These are phyloP conservation scores for Alternaria ventricosa DNA, from an alignment of 2,329 filamentous ascomycete genomes.

Conservation along the genomic window DNA sequence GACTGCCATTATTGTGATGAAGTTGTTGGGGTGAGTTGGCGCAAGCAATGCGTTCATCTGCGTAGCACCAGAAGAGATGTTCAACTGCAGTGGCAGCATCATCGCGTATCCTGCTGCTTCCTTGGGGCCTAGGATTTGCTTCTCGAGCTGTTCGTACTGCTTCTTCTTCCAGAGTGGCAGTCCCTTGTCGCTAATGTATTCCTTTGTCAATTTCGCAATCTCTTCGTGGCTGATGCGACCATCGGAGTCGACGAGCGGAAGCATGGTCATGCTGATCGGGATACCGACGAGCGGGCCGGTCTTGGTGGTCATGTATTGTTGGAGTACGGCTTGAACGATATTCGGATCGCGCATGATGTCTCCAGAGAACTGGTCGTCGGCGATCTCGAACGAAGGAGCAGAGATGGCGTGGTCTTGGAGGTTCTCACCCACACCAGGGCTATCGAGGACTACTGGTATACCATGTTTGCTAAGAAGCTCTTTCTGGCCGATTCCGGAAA, in stretches of 20 bases:
- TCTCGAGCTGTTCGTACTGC: neutral
- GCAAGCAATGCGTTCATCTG: neutral
- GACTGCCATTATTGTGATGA: neutral
- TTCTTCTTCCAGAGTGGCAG: neutral
- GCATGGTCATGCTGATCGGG: neutral
- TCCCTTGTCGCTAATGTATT: neutral
- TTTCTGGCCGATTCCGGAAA: neutral
- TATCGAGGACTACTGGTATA: neutral
- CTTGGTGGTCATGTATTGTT: neutral
- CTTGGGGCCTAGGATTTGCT: neutral
- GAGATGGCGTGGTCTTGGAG: neutral
- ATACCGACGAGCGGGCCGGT: neutral
- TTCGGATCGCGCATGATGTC: neutral
- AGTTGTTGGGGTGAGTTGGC: neutral
- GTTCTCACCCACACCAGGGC: neutral
- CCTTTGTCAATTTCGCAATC: neutral
- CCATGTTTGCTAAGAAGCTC: neutral
- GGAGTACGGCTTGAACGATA: neutral
- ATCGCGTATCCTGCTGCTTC: neutral
- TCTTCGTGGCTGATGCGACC: neutral
- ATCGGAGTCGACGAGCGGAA: neutral
- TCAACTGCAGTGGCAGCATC: neutral
- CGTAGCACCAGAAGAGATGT: neutral
- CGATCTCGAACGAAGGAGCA: neutral
- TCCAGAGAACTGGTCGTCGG: neutral